Percentiles rank a stretch among this genome's conserved stretches.
Evolutionary conservation across 108 stramenopile species (phyloP).

Genomic region (Nitzschia sp.): DNA sequence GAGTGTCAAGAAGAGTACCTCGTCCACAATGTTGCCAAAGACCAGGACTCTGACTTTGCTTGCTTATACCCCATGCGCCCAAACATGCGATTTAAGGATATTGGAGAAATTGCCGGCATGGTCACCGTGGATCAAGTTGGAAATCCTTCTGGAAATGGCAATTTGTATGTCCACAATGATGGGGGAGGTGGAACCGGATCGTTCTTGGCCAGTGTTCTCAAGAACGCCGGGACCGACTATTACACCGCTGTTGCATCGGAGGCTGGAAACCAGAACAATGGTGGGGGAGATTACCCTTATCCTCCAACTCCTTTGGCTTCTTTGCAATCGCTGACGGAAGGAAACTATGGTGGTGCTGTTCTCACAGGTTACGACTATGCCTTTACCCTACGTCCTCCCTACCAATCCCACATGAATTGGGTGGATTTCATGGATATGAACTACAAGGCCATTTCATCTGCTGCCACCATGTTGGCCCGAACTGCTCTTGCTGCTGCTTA

Average conservation of each 20-base stretch:
- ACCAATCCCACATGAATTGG: conserved; percentile 78
- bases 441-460: conserved; percentile 68
- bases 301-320: conserved; percentile 81
- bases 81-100: conserved; percentile 67
- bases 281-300: conserved; percentile 51
- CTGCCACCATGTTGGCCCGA: conserved; percentile 83
- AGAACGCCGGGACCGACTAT: conserved; percentile 44
- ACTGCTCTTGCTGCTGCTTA: conserved; percentile 79
- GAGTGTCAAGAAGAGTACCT: conserved; percentile 48
- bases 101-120: conserved; percentile 71
- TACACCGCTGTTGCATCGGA: conserved; percentile 43
- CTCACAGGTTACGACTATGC: conserved; percentile 80
- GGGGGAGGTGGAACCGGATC: conserved; percentile 46
- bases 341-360: conserved; percentile 67
- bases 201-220: conserved; percentile 69
- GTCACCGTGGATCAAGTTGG: conserved; percentile 87
- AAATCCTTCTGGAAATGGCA: conserved; percentile 42
- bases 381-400: conserved; percentile 58
- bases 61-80: conserved; percentile 76
- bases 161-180: conserved; percentile 70
- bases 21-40: conserved; percentile 56
- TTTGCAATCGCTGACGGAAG: conserved; percentile 51
- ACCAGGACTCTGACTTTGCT: conserved; percentile 48
- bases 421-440: conserved; percentile 45
- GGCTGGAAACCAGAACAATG: conserved; percentile 46